Evolutionary conservation across 2,329 filamentous ascomycete species (phyloP).

Genomic region (Neopestalotiopsis sp.): DNA sequence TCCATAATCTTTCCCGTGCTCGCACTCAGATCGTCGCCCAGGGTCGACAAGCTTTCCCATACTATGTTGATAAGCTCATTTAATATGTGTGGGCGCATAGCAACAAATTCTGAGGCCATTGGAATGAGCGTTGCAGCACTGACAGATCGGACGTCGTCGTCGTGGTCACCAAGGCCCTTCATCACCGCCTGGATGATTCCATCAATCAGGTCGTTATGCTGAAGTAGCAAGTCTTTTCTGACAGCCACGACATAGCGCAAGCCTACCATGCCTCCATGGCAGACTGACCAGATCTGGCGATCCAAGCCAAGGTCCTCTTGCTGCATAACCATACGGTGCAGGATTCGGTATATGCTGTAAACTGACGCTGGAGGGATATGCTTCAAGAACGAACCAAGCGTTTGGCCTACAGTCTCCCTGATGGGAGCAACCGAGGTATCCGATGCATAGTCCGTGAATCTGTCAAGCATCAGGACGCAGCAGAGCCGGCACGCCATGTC

Average conservation of each 20-base stretch:
- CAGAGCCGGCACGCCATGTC: slow-evolving; percentile 94
- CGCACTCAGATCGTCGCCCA: slow-evolving; percentile 96
- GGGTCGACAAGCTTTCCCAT: slow-evolving; percentile 94
- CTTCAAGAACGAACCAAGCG: slow-evolving; percentile 84
- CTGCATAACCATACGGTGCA: slow-evolving; percentile 92
- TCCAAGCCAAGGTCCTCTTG: slow-evolving; percentile 72
- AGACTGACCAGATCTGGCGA: slow-evolving; percentile 86
- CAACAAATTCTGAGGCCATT: slow-evolving; percentile 93
- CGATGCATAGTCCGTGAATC: slow-evolving; percentile 96
- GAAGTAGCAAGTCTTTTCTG: slow-evolving; percentile 86
- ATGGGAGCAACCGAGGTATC: slow-evolving; percentile 97
- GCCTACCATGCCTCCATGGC: slow-evolving; percentile 97
- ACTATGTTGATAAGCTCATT: slow-evolving; percentile 89
- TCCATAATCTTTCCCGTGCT: slow-evolving; percentile 99
- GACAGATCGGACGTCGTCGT: slow-evolving; percentile 95
- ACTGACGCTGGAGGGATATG: slow-evolving; percentile 83
- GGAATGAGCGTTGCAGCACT: slow-evolving; percentile 97
- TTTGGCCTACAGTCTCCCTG: slow-evolving; percentile 92
- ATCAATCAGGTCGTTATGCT: slow-evolving; percentile 86
- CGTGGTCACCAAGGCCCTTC: slow-evolving; percentile 87
- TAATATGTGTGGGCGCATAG: slow-evolving; percentile 77
- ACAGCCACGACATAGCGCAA: slow-evolving; percentile 94
- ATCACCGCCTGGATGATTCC: slow-evolving; percentile 92
- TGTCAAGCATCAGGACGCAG: slow-evolving; percentile 95
- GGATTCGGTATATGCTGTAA: slow-evolving; percentile 79